Evolutionary conservation across 805 yeast species (phyloP).

Genomic region (Sugiyamaella boreocaroliniensis): DNA sequence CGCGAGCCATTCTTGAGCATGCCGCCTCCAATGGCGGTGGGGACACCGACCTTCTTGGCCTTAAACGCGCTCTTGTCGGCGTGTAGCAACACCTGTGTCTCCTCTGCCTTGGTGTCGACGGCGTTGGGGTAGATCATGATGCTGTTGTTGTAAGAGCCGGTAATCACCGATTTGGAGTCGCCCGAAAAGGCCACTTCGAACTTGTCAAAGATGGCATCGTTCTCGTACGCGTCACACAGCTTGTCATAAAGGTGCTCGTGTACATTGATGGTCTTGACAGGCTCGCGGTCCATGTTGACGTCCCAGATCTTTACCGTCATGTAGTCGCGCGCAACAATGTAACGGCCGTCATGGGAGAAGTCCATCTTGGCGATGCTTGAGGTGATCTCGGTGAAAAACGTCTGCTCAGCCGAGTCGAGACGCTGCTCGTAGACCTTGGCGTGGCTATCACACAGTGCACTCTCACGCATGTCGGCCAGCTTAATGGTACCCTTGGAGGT

Average conservation of each 20-base stretch:
- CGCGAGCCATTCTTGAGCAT: constrained; percentile 13
- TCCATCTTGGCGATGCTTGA: constrained; percentile 89
- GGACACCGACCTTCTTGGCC: constrained; percentile 54
- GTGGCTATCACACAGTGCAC: constrained; percentile 87
- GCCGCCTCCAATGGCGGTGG: constrained; percentile 38
- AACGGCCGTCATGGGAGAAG: constrained; percentile 85
- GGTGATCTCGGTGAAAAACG: constrained; percentile 95
- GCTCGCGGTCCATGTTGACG: constrained; percentile 91
- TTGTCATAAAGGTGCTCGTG: constrained; percentile 92
- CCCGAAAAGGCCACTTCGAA: constrained; percentile 95
- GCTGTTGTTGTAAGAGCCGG: constrained; percentile 95
- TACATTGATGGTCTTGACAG: constrained; percentile 87
- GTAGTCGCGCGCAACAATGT: constrained; percentile 94
- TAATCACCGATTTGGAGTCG: constrained; percentile 85
- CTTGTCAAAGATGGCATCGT: constrained; percentile 97
- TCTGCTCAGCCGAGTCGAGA: constrained; percentile 85
- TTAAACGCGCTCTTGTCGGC: constrained; percentile 98
- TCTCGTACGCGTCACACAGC: constrained; percentile 94
- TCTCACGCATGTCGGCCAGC: constrained; percentile 92
- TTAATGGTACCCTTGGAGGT: constrained; percentile 94
- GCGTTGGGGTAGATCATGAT: constrained; percentile 95
- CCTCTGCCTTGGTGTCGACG: constrained; percentile 31
- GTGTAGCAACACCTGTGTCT: constrained; percentile 72
- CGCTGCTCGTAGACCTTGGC: constrained; percentile 81
- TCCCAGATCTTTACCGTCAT: constrained; percentile 98